A percentile compares a stretch with the other conserved stretches of the same genome.
phyloP scores from a whole-genome alignment of 2,329 filamentous ascomycete species.

The Microsporum canis region DNA sequence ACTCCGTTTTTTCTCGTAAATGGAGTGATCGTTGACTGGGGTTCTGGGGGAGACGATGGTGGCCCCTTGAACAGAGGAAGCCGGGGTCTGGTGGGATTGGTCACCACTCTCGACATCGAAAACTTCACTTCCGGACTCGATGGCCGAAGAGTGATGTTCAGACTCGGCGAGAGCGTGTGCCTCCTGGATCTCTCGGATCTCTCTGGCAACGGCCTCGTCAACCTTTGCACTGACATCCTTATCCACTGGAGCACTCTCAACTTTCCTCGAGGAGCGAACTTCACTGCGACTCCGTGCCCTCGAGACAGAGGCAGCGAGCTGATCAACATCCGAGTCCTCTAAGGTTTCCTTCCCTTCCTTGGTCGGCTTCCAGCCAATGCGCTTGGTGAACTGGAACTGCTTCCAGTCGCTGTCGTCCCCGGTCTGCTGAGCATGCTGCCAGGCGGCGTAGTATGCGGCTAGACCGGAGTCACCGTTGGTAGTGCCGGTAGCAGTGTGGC shows the following conservation, averaged over 20 bases:
- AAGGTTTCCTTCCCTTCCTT: slow-evolving; percentile 29
- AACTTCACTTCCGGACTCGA: slow-evolving; percentile 16
- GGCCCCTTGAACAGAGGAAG: slow-evolving; percentile 19
- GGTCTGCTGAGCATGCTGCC: slow-evolving; percentile 63
- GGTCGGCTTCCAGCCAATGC: slow-evolving; percentile 72
- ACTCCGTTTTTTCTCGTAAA: slow-evolving; percentile 38
- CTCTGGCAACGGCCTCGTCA: slow-evolving; percentile 70
- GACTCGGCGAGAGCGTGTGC: slow-evolving; percentile 37
- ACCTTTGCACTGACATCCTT: slow-evolving; percentile 58
- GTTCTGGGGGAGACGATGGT: slow-evolving; percentile 43
- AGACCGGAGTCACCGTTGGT: slow-evolving; percentile 50
- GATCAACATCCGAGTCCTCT: slow-evolving; percentile 15
- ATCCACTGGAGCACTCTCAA: slow-evolving; percentile 38
- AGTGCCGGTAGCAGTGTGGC: slow-evolving; percentile 46
- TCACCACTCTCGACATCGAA: slow-evolving; percentile 10
- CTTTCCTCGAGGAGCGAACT: slow-evolving; percentile 51
- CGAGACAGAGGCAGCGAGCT: slow-evolving; percentile 11
- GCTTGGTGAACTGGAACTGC: slow-evolving; percentile 78
- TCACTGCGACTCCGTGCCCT: slow-evolving; percentile 46
- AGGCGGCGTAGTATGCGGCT: slow-evolving; percentile 84
- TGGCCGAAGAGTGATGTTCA: slow-evolving; percentile 24
- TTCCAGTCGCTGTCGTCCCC: slow-evolving; percentile 73
- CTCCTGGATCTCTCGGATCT: slow-evolving; percentile 51
- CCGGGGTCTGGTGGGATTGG: slow-evolving; percentile 18
- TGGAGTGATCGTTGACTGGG: slow-evolving; percentile 34